Base-by-base conservation (phyloP, 768 basidiomycete species). In the Daedaleopsis sinensis region DNA sequence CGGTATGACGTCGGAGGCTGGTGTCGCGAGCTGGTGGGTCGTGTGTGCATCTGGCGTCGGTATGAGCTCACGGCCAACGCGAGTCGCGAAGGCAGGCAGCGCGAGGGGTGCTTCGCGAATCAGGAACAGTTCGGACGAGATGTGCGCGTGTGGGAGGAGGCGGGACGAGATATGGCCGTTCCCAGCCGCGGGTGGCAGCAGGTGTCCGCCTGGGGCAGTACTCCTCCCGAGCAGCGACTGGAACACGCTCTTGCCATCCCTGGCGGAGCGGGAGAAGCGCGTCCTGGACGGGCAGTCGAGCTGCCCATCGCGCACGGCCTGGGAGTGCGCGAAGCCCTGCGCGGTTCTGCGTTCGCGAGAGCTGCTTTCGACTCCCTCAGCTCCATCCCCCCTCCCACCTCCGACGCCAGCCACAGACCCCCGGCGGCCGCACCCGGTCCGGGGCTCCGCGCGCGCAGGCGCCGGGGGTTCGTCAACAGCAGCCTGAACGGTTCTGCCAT, bases 401-500 rank as follows among this genome's bases (percentile, higher is more conserved):
- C 23, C 47, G 23, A 11, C 19, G 23, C 23, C 21, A 11, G 6
- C 47, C 47, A 49, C 47, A 11, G 21, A 9, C 47, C 23, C 11
- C 47, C 47, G 47, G 47, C 47, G 21, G 47, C 47, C 21, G 47
- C 47, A 3, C 13, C 39, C 47, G 47, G 47, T 49, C 47, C 47
- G 47, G 23, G 46, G 7, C 6, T n/a, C 46, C 46, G 18, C 37
- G 38, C 21, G 46, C 15, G 36, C 43, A 23, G 38, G 18, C 23
- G n/a, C 58, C 13, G 32, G 44, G 12, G 8, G 23, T 4, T 49
- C n/a, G 60, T 57, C 51, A 52, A 61, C 43, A 46, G 55, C 50
- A 46, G 55, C 55, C 60, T 61, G 52, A 62, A 57, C 55, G 32
- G 38, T 62, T 62, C 55, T 62, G 55, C 61, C 55, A 57, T 57